A percentile compares a stretch with the other conserved stretches of the same genome.
These are phyloP conservation scores for Silene vulgaris DNA, from an alignment of 179 eudicot species.

Conservation along the genomic window DNA sequence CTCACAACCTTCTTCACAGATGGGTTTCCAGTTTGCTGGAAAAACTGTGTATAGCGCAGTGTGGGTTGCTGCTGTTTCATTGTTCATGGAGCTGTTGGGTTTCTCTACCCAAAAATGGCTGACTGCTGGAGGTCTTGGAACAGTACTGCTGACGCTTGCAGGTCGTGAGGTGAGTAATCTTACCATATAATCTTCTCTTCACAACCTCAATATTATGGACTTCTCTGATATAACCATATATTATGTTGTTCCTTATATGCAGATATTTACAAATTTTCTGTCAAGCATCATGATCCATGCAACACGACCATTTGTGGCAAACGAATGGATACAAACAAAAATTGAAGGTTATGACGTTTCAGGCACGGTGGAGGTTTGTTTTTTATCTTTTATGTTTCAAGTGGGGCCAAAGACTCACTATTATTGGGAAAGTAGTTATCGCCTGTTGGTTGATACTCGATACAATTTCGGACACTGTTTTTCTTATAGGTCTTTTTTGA, in stretches of 20 bases:
- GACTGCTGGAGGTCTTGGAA: conserved; percentile 98
- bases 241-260: conserved; percentile 18
- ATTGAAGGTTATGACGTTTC: conserved; percentile 93
- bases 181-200: background rate
- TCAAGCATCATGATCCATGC: conserved; percentile 96
- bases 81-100: conserved; percentile 92
- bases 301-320: conserved; percentile 76
- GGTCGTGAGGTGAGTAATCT: conserved; percentile 78
- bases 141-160: conserved; percentile 89
- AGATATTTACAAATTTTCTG: conserved; percentile 93
- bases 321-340: conserved; percentile 89
- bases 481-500: too few species aligned
- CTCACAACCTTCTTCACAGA: conserved; percentile 41
- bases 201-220: background rate
- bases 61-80: conserved; percentile 90
- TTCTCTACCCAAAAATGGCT: conserved; percentile 91
- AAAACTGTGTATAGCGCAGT: conserved; percentile 86
- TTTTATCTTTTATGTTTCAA: too few species aligned
- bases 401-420: too few species aligned
- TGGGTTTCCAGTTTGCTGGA: conserved; percentile 87
- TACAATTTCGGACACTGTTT: too few species aligned
- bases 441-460: too few species aligned
- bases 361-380: conserved; percentile 86
- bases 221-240: conserved; percentile 7
- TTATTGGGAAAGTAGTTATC: too few species aligned